These are phyloP conservation scores for Syzygium aqueum DNA, from an alignment of 345 rosid genomes.

Conservation along the genomic window DNA sequence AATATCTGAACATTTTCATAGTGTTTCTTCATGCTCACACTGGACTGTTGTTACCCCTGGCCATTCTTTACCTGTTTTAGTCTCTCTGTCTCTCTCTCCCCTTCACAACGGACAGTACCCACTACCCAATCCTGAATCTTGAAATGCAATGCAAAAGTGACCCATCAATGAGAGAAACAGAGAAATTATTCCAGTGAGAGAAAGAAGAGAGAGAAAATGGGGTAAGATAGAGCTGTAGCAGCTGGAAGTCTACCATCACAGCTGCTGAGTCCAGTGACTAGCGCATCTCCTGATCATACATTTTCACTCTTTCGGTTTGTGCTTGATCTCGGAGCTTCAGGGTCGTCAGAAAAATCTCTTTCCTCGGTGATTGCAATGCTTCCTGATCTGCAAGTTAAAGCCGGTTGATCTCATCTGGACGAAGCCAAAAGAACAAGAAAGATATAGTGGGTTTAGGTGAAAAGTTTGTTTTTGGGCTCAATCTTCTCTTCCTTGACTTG, in stretches of 20 bases:
- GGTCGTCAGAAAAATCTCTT: neutral
- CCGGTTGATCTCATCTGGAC: neutral
- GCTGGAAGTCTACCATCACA: slow-evolving; percentile 29
- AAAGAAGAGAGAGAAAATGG: slow-evolving; percentile 12
- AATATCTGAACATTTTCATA: neutral
- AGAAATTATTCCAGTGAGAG: slow-evolving; percentile 6
- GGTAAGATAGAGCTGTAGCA: slow-evolving; percentile 16
- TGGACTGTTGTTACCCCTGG: neutral
- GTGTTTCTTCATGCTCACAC: neutral
- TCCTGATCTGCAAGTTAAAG: neutral
- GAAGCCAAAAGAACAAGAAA: neutral
- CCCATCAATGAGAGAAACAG: neutral
- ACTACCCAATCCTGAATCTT: slow-evolving; percentile 6
- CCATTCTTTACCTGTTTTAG: neutral
- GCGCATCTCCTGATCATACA: neutral
- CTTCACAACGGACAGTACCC: neutral
- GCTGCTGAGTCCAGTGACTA: slow-evolving; percentile 23
- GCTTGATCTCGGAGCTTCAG: neutral
- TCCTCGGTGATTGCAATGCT: neutral
- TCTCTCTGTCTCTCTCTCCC: neutral
- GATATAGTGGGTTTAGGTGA: neutral
- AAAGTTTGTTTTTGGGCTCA: neutral
- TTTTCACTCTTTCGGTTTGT: neutral
- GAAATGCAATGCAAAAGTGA: slow-evolving; percentile 15
- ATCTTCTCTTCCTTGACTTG: neutral